Percentiles rank a stretch among this genome's conserved stretches.
Evolutionary conservation across 78 protist genomes (phyloP).

Genomic region (Parvularia atlantis): DNA sequence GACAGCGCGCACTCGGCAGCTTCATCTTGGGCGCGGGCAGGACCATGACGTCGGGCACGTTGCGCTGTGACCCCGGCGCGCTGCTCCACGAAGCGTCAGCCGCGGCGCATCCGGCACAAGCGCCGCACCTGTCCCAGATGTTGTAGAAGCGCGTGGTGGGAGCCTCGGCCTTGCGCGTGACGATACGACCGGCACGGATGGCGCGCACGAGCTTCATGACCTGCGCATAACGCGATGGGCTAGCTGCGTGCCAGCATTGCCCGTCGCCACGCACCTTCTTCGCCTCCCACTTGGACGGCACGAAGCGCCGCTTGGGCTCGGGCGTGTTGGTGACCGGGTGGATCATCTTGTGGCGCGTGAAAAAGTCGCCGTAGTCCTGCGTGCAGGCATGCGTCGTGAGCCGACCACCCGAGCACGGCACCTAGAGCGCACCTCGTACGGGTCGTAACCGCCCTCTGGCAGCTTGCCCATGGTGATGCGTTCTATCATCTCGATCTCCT

Average conservation of each 20-base stretch:
- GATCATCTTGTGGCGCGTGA: slow-evolving; percentile 18
- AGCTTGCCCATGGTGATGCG: slow-evolving; percentile 4
- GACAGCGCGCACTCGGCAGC: too few relatives aligned
- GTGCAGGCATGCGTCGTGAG: too few relatives aligned
- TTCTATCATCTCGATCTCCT: slow-evolving; percentile 59
- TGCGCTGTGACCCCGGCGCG: too few relatives aligned
- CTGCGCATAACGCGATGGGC: too few relatives aligned
- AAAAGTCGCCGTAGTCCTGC: background rate
- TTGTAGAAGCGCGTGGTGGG: background rate
- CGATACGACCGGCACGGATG: slow-evolving; percentile 34
- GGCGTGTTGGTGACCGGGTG: slow-evolving; percentile 45
- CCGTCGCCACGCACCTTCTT: slow-evolving; percentile 30
- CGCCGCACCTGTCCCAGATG: slow-evolving; percentile 15
- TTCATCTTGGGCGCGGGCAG: slow-evolving; percentile 39
- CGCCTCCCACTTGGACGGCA: slow-evolving; percentile 59
- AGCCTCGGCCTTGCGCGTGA: too few relatives aligned
- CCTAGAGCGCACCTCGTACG: too few relatives aligned
- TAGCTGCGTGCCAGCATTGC: too few relatives aligned
- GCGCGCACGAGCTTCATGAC: slow-evolving; percentile 48
- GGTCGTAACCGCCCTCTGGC: too few relatives aligned
- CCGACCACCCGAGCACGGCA: too few relatives aligned
- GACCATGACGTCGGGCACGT: too few relatives aligned
- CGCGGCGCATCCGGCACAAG: too few relatives aligned
- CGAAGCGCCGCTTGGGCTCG: slow-evolving; percentile 67
- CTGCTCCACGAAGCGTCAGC: too few relatives aligned